phyloP scores from a whole-genome alignment of 73 alveolate genomes.

The Chromera velia region DNA sequence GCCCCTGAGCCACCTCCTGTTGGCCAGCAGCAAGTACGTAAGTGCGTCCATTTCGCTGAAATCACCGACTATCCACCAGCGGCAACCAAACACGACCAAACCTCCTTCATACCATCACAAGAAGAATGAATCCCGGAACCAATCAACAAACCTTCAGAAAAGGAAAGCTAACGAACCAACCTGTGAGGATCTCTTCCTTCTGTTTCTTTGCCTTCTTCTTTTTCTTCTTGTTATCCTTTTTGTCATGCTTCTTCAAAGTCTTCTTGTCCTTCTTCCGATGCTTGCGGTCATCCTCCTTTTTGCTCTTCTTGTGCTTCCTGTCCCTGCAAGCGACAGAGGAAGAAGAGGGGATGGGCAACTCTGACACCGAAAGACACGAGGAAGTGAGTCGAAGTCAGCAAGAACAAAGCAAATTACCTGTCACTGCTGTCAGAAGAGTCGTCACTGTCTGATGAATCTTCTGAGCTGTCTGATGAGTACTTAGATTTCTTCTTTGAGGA shows the following conservation, averaged over 20 bases:
- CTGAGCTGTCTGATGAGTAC: background rate
- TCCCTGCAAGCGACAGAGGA: background rate
- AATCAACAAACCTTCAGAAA: background rate
- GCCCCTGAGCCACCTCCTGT: too few species aligned
- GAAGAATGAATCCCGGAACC: too few species aligned
- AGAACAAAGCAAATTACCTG: background rate
- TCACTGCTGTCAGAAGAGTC: background rate
- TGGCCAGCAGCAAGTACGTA: too few species aligned
- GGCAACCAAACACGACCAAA: too few species aligned
- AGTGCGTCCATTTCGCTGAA: too few species aligned
- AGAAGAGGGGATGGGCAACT: too few species aligned
- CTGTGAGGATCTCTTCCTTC: background rate
- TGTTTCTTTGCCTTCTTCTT: background rate
- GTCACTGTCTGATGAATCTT: background rate
- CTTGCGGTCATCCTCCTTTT: background rate
- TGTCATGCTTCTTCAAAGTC: background rate
- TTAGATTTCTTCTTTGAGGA: background rate
- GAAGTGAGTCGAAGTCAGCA: background rate
- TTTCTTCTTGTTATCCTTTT: background rate
- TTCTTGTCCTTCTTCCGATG: background rate
- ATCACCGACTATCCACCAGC: too few species aligned
- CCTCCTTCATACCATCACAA: too few species aligned
- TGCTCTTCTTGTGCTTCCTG: background rate
- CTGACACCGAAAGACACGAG: background rate
- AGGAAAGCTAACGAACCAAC: background rate